phyloP scores from a whole-genome alignment of 768 basidiomycete species.

The Mycena rosella region DNA sequence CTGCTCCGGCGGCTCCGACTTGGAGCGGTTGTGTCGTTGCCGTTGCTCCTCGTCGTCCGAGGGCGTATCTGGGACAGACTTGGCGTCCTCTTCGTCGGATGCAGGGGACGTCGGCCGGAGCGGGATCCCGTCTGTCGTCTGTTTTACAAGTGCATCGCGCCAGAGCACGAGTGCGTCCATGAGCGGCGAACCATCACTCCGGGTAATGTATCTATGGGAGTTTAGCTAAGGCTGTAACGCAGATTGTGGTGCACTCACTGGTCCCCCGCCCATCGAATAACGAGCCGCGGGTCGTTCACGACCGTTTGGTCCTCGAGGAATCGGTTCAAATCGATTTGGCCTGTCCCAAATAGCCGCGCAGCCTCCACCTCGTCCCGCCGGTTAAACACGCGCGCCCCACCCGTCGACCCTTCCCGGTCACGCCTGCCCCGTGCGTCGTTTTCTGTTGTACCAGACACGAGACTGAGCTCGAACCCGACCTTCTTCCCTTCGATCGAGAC shows the following conservation, averaged over 20 bases:
- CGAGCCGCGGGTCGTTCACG: constrained; percentile 72
- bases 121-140: constrained; percentile 41
- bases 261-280: constrained; percentile 78
- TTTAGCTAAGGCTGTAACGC: constrained; percentile 1
- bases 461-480: constrained; percentile 81
- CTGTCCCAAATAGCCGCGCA: constrained; percentile 66
- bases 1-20: constrained; percentile 57
- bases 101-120: constrained; percentile 53
- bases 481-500: constrained; percentile 71
- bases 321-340: constrained; percentile 70
- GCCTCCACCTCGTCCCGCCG: constrained; percentile 66
- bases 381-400: constrained; percentile 43
- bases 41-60: constrained; percentile 41
- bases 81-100: constrained; percentile 48
- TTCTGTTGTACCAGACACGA: constrained; percentile 55
- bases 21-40: constrained; percentile 47
- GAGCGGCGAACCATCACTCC: constrained; percentile 78
- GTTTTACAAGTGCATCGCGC: constrained; percentile 61
- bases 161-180: constrained; percentile 81
- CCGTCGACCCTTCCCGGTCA: constrained; percentile 40
- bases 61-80: constrained; percentile 35
- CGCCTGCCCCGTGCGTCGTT: constrained; percentile 40
- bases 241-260: constrained; percentile 61
- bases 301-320: constrained; percentile 77
- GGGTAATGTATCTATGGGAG: constrained; percentile 76